Base-by-base conservation (phyloP, 2,329 filamentous ascomycete genomes). In the Xylaria polymorpha region DNA sequence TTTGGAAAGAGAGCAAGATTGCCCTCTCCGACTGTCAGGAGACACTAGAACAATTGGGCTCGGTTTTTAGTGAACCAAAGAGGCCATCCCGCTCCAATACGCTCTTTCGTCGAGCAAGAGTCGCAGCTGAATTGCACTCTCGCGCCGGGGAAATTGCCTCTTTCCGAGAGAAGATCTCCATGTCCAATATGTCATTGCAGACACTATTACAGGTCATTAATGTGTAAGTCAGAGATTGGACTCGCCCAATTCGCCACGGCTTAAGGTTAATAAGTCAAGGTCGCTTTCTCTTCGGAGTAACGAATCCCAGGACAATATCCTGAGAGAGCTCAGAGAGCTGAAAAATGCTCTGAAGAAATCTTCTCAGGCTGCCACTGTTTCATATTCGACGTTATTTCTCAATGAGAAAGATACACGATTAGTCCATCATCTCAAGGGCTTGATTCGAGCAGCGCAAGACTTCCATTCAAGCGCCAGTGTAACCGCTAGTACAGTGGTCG, bases 151-250 rank as follows among this genome's bases (percentile, higher is more conserved):
- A 71, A 9, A 71, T 71, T 44, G 64, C 67, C 29, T 71, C 70
- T 20, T 70, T 70, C 64, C 64, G 70, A 66, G 70, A 71, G 46
- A 71, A 70, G 61, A 67, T 71, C n/a, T 71, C 67, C 9, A 71
- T 71, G 70, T 71, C 70, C 14, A 71, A 70, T 22, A 25, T 71
- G 37, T 71, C 67, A 9, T 20, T 71, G 4, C 70, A 71, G 55
- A 71, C 70, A 53, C 37, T 71, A 32, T 61, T 71, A 48, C 70
- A 71, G 41, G 67, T 71, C 25, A 70, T 71, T 22, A 71, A 70
- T 61, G 70, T 71, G 70, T 71, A 67, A 58, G 70, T 60, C 12
- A 8, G 25, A 50, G 9, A 14, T 20, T 39, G 57, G 10, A 4
- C 25, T 61, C 14, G 15, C 32, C 9, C 35, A 4, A 25, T 32